Conservation (phyloP, 805 yeast genomes). For the Kluyveromyces nonfermentans region DNA sequence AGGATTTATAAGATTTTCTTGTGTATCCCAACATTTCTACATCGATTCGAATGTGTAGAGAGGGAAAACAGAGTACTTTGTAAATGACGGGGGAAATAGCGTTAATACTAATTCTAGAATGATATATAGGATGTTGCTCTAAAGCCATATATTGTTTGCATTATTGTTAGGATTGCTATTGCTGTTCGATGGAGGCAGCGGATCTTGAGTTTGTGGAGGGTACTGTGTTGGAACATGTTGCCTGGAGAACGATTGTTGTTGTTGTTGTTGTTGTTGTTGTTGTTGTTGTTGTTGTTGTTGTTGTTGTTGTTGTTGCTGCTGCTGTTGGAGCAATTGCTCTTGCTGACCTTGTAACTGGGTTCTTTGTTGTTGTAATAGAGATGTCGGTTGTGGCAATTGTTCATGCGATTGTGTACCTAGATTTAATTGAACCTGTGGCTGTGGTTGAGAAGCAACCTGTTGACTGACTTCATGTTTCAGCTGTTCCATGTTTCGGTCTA, state of each 20-base stretch:
- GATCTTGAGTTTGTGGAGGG: conserved; percentile 10
- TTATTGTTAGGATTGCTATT: conserved; percentile 8
- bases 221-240: neutral
- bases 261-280: conserved; percentile 9
- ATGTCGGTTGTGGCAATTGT: conserved; percentile 4
- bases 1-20: too few relatives aligned
- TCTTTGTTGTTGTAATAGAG: conserved; percentile 4
- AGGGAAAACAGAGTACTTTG: neutral
- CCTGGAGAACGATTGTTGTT: conserved; percentile 6
- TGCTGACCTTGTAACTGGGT: conserved; percentile 8
- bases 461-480: conserved; percentile 20
- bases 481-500: conserved; percentile 26
- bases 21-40: too few relatives aligned
- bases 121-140: neutral
- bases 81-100: neutral
- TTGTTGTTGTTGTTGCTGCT: conserved; percentile 14
- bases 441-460: conserved; percentile 7
- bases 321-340: conserved; percentile 10
- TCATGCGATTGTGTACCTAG: neutral
- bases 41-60: neutral
- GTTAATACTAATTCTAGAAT: neutral
- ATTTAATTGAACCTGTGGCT: conserved; percentile 3
- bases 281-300: conserved; percentile 12
- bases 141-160: conserved; percentile 2
- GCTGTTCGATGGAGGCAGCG: conserved; percentile 16